These are phyloP conservation scores for Monilinia polystroma DNA, from an alignment of 2,329 filamentous ascomycete species.

Conservation along the genomic window DNA sequence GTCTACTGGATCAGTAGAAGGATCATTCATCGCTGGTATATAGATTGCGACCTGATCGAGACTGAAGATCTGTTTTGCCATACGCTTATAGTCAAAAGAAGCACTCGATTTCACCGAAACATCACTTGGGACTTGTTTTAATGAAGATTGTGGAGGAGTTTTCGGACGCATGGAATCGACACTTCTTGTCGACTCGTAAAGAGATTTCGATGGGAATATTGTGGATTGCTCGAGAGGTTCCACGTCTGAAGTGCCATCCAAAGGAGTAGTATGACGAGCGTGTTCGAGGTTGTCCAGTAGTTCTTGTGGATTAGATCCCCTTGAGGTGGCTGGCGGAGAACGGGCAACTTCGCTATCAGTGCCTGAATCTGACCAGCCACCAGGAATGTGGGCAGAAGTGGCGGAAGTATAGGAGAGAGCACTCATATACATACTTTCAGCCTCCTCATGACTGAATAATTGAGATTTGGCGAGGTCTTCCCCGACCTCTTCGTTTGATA, in stretches of 20 bases:
- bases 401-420: conserved; percentile 53
- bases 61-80: conserved; percentile 41
- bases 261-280: conserved; percentile 27
- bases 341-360: conserved; percentile 26
- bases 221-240: not conserved
- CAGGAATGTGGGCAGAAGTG: conserved; percentile 31
- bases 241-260: not conserved
- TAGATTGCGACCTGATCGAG: conserved; percentile 42
- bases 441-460: conserved; percentile 75
- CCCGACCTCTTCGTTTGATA: conserved; percentile 26
- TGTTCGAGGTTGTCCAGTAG: conserved; percentile 34
- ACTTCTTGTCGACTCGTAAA: conserved; percentile 22
- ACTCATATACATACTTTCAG: conserved; percentile 85
- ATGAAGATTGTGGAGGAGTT: conserved; percentile 21
- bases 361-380: conserved; percentile 34
- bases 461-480: conserved; percentile 64
- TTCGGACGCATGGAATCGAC: conserved; percentile 19
- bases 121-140: conserved; percentile 32
- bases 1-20: conserved; percentile 18
- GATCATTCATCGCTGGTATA: conserved; percentile 30
- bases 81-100: conserved; percentile 34
- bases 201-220: conserved; percentile 8
- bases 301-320: conserved; percentile 19
- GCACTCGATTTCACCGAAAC: conserved; percentile 34
- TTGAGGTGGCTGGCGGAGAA: conserved; percentile 32